Evolutionary conservation across 2,329 filamentous ascomycete genomes (phyloP).

Genomic region (Cladosporium sp.): DNA sequence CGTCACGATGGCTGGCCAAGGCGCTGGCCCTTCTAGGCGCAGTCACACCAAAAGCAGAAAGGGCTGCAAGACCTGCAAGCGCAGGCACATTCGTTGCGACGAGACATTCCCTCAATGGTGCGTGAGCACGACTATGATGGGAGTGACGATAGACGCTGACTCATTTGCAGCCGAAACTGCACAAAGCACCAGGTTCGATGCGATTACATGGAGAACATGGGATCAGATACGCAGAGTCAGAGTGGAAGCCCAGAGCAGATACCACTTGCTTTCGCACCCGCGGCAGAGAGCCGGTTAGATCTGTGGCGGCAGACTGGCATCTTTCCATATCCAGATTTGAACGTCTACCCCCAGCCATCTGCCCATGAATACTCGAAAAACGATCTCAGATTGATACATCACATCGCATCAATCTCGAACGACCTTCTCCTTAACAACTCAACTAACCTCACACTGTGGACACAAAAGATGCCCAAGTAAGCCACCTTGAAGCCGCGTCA

Average conservation of each 20-base stretch:
- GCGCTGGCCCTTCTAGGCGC: constrained; percentile 82
- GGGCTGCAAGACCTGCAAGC: constrained; percentile 97
- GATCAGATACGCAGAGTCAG: constrained; percentile 56
- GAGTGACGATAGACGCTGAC: background rate
- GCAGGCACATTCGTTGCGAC: constrained; percentile 94
- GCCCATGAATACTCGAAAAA: constrained; percentile 70
- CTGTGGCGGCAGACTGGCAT: constrained; percentile 79
- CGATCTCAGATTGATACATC: constrained; percentile 84
- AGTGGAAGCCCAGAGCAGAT: constrained; percentile 50
- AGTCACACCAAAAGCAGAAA: constrained; percentile 99
- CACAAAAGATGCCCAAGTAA: constrained; percentile 86
- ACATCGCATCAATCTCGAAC: constrained; percentile 79
- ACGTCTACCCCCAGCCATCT: constrained; percentile 69
- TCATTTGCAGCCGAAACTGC: constrained; percentile 73
- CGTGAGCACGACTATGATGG: constrained; percentile 23
- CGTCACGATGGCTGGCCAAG: constrained; percentile 75
- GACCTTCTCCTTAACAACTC: constrained; percentile 69
- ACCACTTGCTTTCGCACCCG: constrained; percentile 77
- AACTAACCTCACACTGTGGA: constrained; percentile 86
- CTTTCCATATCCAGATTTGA: constrained; percentile 79
- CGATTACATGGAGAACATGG: constrained; percentile 87
- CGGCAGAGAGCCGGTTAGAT: constrained; percentile 75
- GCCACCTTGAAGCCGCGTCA: constrained; percentile 35
- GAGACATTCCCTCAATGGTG: constrained; percentile 98
- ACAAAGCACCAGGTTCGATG: constrained; percentile 98